These are phyloP conservation scores for Aureobasidium leucospermi DNA, from an alignment of 2,329 filamentous ascomycete genomes.

Conservation along the genomic window DNA sequence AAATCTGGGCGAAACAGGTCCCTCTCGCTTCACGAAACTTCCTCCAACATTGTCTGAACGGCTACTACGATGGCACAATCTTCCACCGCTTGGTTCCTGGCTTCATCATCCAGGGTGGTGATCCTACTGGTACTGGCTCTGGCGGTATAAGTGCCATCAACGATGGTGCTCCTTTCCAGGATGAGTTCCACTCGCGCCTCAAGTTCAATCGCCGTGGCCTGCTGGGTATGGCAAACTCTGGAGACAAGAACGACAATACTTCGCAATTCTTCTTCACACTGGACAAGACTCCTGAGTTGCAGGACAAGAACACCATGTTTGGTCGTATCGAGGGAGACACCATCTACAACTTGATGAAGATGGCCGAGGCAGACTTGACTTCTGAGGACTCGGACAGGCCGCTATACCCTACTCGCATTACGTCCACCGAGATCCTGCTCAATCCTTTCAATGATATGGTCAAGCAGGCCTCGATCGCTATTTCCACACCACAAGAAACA, in stretches of 20 bases:
- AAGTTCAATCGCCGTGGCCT: conserved; percentile 89
- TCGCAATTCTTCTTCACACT: conserved; percentile 97
- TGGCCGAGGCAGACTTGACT: conserved; percentile 78
- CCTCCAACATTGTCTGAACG: conserved; percentile 86
- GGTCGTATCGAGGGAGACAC: conserved; percentile 87
- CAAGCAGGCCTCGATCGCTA: conserved; percentile 54
- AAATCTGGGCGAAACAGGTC: conserved; percentile 91
- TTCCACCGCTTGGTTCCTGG: conserved; percentile 90
- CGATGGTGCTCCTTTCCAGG: conserved; percentile 71
- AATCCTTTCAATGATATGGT: conserved; percentile 81
- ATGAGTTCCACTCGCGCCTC: conserved; percentile 86
- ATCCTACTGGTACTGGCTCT: conserved; percentile 85
- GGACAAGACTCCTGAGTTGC: conserved; percentile 72
- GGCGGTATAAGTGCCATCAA: conserved; percentile 91
- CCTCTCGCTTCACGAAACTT: conserved; percentile 92
- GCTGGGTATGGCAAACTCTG: conserved; percentile 92
- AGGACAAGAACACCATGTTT: conserved; percentile 87
- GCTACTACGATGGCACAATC: conserved; percentile 88
- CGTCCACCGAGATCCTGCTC: conserved; percentile 64
- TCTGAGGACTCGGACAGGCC: conserved; percentile 72
- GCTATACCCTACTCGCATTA: conserved; percentile 76
- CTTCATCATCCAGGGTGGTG: conserved; percentile 91
- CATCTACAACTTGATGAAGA: conserved; percentile 91
- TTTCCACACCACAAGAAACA: conserved; percentile 40
- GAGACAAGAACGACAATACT: conserved; percentile 69